phyloP scores from a whole-genome alignment of 2,329 filamentous ascomycete species.

The Reticulascus tulasneorum region DNA sequence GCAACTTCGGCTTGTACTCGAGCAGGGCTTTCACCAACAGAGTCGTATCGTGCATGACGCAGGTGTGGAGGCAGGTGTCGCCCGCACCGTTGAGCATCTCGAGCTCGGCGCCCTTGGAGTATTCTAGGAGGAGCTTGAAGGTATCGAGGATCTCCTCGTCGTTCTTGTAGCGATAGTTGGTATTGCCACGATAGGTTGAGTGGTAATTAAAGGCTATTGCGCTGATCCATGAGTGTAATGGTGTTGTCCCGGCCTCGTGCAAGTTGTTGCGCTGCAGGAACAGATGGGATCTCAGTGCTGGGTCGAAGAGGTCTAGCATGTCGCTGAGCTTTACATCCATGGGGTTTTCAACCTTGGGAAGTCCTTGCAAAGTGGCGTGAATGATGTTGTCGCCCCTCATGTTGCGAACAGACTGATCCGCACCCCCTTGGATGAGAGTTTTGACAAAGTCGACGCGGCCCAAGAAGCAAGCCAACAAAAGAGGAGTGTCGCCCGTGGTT shows the following conservation, averaged over 20 bases:
- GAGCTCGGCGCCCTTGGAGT: slow-evolving; percentile 53
- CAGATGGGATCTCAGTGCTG: slow-evolving; percentile 51
- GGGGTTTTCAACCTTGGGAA: slow-evolving; percentile 29
- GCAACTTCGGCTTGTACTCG: slow-evolving; percentile 51
- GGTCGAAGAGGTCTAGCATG: slow-evolving; percentile 56
- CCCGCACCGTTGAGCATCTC: slow-evolving; percentile 60
- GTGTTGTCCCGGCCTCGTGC: slow-evolving; percentile 52
- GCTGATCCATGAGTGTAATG: slow-evolving; percentile 58
- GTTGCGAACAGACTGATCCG: slow-evolving; percentile 65
- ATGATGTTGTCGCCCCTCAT: slow-evolving; percentile 61
- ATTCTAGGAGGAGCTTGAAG: slow-evolving; percentile 46
- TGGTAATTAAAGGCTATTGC: slow-evolving; percentile 2
- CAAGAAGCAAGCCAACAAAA: slow-evolving; percentile 61
- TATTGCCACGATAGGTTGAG: background rate
- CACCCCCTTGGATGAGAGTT: slow-evolving; percentile 62
- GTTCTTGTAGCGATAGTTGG: slow-evolving; percentile 18
- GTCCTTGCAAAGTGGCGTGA: slow-evolving; percentile 47
- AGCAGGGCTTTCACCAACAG: slow-evolving; percentile 43
- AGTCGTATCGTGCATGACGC: slow-evolving; percentile 36
- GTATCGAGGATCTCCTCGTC: slow-evolving; percentile 32
- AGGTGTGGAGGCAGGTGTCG: slow-evolving; percentile 60
- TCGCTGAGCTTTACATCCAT: slow-evolving; percentile 31
- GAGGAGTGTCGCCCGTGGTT: slow-evolving; percentile 57
- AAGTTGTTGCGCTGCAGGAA: slow-evolving; percentile 55
- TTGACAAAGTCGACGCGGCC: slow-evolving; percentile 52